Evolutionary conservation across 495 filamentous ascomycete species (phyloP), one percentile per base, ranked within the genome.

Genomic region (Lepraria neglecta): DNA sequence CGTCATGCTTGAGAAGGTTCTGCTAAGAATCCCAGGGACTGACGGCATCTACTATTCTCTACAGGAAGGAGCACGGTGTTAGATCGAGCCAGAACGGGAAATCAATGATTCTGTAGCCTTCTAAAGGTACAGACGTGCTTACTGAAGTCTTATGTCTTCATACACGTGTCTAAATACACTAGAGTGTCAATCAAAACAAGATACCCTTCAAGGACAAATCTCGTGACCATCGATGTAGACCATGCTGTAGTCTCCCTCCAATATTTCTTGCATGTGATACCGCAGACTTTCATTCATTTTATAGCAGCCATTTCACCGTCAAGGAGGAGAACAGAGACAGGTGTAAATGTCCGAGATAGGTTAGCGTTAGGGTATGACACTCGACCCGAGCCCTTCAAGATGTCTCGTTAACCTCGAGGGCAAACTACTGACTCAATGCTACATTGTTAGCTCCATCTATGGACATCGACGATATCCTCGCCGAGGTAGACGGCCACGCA

Each of bases 391-490:
- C 3, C 7, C 42, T 21, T 42, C 21, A 9, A 44, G 38, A 54
- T 50, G 38, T 42, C 38, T 35, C 1, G 7, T n/a, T n/a, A 2
- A 19, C 15, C 1, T 19, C 27, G 5, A 21, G 11, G 19, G 14
- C 24, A 35, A 30, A 30, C 24, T 10, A 33, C 27, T 38, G 27
- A 43, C 17, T 53, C 35, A 28, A 60, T 60, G n/a, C 48, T 44
- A 35, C 35, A 21, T 14, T 4, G 15, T 19, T 21, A 53, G 6
- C 4, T 11, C 0, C 48, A 14, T 14, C 43, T 61, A 94, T 92
- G 87, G 91, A 96, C 67, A 95, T 96, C 68, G 84, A 89, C 73
- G 89, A 94, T 74, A 92, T 96, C 66, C 84, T 96, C 63, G 85
- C 82, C 72, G 86, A 89, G 66, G 86, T 92, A 63, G 87, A 90